phyloP scores from a whole-genome alignment of 306 rosid species.

The Canavalia gladiata region DNA sequence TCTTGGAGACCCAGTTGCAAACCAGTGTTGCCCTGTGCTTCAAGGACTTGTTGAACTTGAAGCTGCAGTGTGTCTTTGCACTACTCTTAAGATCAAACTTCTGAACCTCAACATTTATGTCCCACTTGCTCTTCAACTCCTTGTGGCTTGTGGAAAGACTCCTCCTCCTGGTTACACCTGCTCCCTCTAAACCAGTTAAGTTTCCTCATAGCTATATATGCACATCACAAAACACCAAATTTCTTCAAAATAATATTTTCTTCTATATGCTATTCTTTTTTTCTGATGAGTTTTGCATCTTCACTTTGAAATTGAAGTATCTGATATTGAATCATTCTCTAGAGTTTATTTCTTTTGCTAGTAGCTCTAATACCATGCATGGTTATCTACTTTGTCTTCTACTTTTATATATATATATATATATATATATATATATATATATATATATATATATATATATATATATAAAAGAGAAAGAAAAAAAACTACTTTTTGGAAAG shows the following conservation, averaged over 20 bases:
- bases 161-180: slow-evolving; percentile 99
- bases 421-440: not conserved
- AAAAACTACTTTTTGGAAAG: not conserved
- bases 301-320: not conserved
- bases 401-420: not conserved
- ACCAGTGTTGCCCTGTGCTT: slow-evolving; percentile 83
- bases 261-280: not conserved
- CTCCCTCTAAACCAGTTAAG: slow-evolving; percentile 72
- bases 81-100: slow-evolving; percentile 84
- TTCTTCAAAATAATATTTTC: too few relatives aligned
- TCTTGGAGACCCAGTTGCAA: slow-evolving; percentile 76
- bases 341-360: too few relatives aligned
- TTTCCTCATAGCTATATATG: not conserved
- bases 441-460: too few relatives aligned
- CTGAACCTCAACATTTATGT: slow-evolving; percentile 85
- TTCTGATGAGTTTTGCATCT: not conserved
- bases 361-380: slow-evolving; percentile 8
- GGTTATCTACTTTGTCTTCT: not conserved
- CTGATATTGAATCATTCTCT: not conserved
- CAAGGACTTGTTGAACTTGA: slow-evolving; percentile 78
- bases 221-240: too few relatives aligned
- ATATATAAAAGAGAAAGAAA: too few relatives aligned
- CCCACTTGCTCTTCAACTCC: slow-evolving; percentile 93
- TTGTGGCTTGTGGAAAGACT: slow-evolving; percentile 84
- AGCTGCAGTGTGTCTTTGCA: slow-evolving; percentile 94